Conservation (phyloP, 2,329 filamentous ascomycete species). For the Botrytis deweyae region DNA sequence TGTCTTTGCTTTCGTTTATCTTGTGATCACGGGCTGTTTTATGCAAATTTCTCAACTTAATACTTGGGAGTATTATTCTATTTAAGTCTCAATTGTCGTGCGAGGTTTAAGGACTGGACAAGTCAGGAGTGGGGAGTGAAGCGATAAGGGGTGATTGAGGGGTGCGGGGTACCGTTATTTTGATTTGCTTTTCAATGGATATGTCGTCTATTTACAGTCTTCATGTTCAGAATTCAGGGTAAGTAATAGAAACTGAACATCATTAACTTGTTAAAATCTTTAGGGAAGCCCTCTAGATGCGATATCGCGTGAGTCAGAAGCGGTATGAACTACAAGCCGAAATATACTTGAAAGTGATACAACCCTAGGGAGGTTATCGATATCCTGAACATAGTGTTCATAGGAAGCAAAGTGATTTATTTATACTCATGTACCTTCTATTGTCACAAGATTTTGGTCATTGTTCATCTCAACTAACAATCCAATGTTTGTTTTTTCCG, state of each 20-base stretch:
- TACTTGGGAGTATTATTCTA: background rate
- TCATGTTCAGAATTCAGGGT: background rate
- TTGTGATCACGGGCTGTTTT: background rate
- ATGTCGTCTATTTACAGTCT: background rate
- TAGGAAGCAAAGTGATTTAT: background rate
- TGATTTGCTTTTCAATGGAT: background rate
- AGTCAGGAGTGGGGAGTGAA: background rate
- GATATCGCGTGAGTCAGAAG: background rate
- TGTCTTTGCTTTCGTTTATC: background rate
- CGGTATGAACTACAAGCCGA: background rate
- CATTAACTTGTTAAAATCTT: rapidly evolving
- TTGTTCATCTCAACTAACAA: background rate
- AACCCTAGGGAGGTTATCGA: background rate
- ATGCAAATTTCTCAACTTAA: background rate
- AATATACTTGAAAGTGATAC: too few species aligned
- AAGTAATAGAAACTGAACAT: background rate
- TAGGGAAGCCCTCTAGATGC: too few species aligned
- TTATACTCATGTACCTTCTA: background rate
- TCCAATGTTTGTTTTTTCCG: background rate
- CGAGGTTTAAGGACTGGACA: background rate
- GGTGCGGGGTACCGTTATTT: background rate
- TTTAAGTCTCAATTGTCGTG: background rate
- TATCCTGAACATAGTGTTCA: too few species aligned
- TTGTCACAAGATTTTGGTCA: background rate
- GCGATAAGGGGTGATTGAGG: background rate